These are phyloP conservation scores for Aspergillus campestris DNA, from an alignment of 495 filamentous ascomycete genomes.

Conservation along the genomic window DNA sequence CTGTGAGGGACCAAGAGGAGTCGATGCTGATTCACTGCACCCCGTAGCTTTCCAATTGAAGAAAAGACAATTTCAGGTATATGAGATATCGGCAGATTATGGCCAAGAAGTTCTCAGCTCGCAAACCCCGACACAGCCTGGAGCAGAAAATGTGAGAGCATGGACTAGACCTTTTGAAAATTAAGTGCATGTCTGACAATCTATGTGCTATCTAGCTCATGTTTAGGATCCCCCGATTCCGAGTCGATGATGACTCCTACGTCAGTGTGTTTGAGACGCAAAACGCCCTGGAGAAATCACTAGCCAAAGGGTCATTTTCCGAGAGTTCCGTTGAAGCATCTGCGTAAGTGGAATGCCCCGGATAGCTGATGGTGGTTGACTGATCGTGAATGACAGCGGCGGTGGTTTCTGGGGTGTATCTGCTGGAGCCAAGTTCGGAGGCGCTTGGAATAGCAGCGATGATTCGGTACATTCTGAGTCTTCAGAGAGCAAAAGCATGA, in stretches of 20 bases:
- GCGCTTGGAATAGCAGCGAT: no score
- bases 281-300: neutral
- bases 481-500: conserved; percentile 1
- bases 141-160: no score
- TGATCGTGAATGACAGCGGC: neutral
- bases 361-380: no score
- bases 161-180: no score
- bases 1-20: no score
- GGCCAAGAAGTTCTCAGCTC: no score
- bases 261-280: neutral
- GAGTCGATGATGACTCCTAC: conserved; percentile 1
- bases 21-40: no score
- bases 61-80: neutral
- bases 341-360: neutral
- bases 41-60: neutral
- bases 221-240: conserved; percentile 1
- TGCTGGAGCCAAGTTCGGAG: no score
- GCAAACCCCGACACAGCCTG: no score
- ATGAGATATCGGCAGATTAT: neutral
- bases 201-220: neutral
- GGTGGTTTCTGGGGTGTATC: conserved; percentile 1
- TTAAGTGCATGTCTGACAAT: neutral
- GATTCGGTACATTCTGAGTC: no score
- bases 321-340: neutral
- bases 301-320: conserved; percentile 2